Evolutionary conservation across 2,329 filamentous ascomycete species (phyloP), one percentile per base, ranked within the genome.

Genomic region (Cytospora leucostoma): DNA sequence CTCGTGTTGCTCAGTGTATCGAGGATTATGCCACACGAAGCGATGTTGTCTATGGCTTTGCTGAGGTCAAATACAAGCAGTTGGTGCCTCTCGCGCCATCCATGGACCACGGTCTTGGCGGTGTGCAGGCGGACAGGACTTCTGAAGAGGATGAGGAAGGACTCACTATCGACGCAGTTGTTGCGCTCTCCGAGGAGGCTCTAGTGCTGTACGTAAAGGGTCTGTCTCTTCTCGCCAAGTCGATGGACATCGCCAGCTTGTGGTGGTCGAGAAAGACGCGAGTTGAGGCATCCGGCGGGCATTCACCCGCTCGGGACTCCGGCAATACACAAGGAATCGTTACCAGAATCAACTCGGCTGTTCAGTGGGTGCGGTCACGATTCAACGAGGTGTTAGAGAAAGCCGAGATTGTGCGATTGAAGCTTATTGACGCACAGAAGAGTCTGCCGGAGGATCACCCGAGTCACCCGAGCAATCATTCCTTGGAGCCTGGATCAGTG

Each of bases 371-470:
- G 61, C 91, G 95, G 38, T 85, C 84, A 68, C 91, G 94, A 6
- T 99, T 99, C 82, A 99, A 99, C 73, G 95, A 98, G 74, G 95
- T 96, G 47, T 80, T 98, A 65, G 93, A 97, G 77, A 99, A 99
- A 79, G 93, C 93, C 0, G 94, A 98, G 72, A 84, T 97, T 67
- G 93, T 97, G n/a, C 90, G 92, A 54, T 81, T 93, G 54, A 96
- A 93, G 74, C 83, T 99, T 56, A 82, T 92, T 52, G 92, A 96
- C 66, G 92, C 91, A 5, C 95, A 99, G 74, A 89, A 88, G 73
- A 85, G 88, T 69, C 81, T 99, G 5, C 93, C 95, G 0, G 81
- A 87, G 55, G 91, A 95, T 69, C 94, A 99, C 70, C 90, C 93
- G 0, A 90, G 88, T 69, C 92, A 98, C 71, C 93, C 93, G 0